Evolutionary conservation across 2,329 filamentous ascomycete species (phyloP).

Genomic region (Pseudocercospora fuligena): DNA sequence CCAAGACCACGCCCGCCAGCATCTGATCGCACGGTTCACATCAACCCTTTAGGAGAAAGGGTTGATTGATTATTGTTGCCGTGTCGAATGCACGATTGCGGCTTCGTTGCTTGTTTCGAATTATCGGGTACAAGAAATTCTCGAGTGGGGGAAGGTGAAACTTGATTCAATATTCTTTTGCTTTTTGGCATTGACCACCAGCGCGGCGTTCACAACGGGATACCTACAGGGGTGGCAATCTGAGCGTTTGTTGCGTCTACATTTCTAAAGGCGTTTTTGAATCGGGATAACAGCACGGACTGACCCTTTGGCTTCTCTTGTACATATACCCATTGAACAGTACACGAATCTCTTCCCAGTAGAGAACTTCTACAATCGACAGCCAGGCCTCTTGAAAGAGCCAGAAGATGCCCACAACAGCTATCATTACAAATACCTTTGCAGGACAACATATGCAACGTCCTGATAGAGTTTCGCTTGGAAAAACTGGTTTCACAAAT

Average conservation of each 20-base stretch:
- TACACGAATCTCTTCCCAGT: slow-evolving; percentile 9
- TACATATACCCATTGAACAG: slow-evolving; percentile 18
- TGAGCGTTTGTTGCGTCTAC: slow-evolving; percentile 8
- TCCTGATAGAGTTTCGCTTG: slow-evolving; percentile 23
- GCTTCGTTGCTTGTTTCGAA: background rate
- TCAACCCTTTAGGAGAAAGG: background rate
- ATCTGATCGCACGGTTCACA: background rate
- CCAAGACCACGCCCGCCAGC: background rate
- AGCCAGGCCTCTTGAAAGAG: too few relatives aligned
- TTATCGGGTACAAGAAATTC: background rate
- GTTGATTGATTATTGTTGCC: background rate
- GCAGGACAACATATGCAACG: slow-evolving; percentile 13
- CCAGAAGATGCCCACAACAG: background rate
- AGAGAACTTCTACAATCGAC: background rate
- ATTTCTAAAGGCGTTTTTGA: background rate
- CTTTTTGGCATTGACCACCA: background rate
- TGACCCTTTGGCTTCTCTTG: background rate
- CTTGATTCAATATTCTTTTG: background rate
- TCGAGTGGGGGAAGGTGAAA: background rate
- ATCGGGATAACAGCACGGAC: background rate
- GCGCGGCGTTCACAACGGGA: slow-evolving; percentile 5
- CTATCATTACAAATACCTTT: slow-evolving; percentile 2
- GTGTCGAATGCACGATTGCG: background rate
- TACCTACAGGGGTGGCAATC: slow-evolving; percentile 2
- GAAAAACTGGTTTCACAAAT: slow-evolving; percentile 18